Evolutionary conservation across 1,139 yeast species (phyloP).

Genomic region (Pichia sp.): DNA sequence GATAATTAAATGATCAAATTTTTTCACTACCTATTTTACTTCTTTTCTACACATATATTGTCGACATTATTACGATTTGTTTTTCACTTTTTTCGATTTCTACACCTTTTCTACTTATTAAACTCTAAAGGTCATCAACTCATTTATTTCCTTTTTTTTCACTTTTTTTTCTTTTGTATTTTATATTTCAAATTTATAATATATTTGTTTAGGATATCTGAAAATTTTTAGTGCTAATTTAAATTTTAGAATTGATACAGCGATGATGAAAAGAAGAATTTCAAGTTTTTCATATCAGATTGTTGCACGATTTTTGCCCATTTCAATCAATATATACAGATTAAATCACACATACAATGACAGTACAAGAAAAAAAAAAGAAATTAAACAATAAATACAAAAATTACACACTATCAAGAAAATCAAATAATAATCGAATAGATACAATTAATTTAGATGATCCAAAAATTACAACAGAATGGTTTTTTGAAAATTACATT

Average conservation of each 20-base stretch:
- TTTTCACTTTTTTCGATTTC: not conserved
- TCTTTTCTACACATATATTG: not conserved
- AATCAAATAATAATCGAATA: constrained; percentile 1
- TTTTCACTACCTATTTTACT: no score
- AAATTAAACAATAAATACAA: constrained; percentile 3
- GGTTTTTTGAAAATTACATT: constrained; percentile 15
- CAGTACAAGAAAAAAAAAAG: constrained; percentile 1
- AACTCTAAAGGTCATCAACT: no score
- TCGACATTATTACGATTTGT: not conserved
- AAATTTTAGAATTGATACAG: no score
- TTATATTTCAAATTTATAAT: not conserved
- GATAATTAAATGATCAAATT: constrained; percentile 1
- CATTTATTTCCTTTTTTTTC: not conserved
- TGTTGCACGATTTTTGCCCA: no score
- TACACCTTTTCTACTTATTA: no score
- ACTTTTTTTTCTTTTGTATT: not conserved
- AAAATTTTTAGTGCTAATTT: no score
- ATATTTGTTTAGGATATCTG: no score
- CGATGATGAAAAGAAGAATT: no score
- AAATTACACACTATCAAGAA: constrained; percentile 8
- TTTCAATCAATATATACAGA: no score
- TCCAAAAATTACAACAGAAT: constrained; percentile 9
- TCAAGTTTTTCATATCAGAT: no score
- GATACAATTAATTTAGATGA: constrained; percentile 11
- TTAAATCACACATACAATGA: not conserved